A percentile compares a stretch with the other conserved stretches of the same genome.
phyloP scores from a whole-genome alignment of 116 monocot genomes.

The Papilionanthe hybrid region DNA sequence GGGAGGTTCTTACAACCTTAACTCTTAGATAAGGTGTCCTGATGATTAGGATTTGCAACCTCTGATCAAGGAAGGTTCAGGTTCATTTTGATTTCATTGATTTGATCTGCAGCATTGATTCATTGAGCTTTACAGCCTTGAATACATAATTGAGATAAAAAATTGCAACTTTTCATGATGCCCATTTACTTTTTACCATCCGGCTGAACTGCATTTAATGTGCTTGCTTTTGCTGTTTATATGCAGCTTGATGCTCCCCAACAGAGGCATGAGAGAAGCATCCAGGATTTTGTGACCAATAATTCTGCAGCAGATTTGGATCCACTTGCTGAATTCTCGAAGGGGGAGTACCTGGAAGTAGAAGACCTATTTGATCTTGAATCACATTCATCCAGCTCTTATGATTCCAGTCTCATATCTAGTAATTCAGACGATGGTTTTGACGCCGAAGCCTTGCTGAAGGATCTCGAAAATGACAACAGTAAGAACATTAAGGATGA shows the following conservation, averaged over 20 bases:
- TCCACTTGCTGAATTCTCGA: constrained; percentile 17
- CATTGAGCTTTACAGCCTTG: too few species aligned
- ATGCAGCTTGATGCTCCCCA: constrained; percentile 12
- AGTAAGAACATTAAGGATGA: neutral
- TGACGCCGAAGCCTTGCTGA: constrained; percentile 44
- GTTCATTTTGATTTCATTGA: too few species aligned
- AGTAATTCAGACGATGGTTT: constrained; percentile 37
- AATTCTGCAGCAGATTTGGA: constrained; percentile 13
- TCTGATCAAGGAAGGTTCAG: too few species aligned
- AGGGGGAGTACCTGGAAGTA: constrained; percentile 54
- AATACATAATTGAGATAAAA: too few species aligned
- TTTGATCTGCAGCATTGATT: too few species aligned
- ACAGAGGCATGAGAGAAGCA: constrained; percentile 12
- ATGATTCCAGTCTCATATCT: constrained; percentile 30
- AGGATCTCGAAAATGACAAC: constrained; percentile 29
- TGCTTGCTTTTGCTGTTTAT: constrained; percentile 13
- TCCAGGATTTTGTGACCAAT: constrained; percentile 1
- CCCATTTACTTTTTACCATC: neutral
- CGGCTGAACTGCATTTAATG: neutral
- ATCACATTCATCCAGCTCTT: constrained; percentile 45
- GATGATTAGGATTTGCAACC: too few species aligned
- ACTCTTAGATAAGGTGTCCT: too few species aligned
- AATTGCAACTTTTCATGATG: too few species aligned
- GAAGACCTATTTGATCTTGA: constrained; percentile 33
- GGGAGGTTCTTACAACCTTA: too few species aligned